Evolutionary conservation across 1,284 basidiomycete species (phyloP).

Genomic region (Heterobasidion occidentale): DNA sequence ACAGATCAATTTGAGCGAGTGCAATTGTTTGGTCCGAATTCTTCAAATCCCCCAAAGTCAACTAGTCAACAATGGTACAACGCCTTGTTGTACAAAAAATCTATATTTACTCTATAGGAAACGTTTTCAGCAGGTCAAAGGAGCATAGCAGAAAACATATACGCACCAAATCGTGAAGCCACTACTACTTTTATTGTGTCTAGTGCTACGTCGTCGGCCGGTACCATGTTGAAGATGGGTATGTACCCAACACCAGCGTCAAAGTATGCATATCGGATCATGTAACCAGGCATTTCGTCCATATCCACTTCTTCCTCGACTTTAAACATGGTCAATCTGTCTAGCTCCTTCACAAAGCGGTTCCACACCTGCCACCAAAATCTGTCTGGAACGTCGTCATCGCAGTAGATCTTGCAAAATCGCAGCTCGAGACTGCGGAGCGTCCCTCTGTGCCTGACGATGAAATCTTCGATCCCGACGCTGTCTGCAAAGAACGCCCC

Average conservation of each 20-base stretch:
- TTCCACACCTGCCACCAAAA: background rate
- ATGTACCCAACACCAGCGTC: background rate
- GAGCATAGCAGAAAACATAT: background rate
- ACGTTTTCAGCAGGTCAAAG: too few relatives aligned
- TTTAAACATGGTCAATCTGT: background rate
- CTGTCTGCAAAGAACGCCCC: constrained; percentile 12
- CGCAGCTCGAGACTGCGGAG: background rate
- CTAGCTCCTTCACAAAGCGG: background rate
- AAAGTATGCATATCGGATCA: background rate
- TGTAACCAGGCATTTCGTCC: background rate
- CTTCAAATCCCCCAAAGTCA: too few relatives aligned
- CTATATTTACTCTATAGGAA: too few relatives aligned
- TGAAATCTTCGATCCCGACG: constrained; percentile 13
- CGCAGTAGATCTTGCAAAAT: background rate
- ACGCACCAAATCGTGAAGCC: background rate
- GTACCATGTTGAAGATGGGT: background rate
- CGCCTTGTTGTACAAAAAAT: too few relatives aligned
- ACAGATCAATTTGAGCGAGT: too few relatives aligned
- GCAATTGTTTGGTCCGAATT: too few relatives aligned
- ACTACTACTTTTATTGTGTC: background rate
- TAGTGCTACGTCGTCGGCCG: background rate
- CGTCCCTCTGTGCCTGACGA: constrained; percentile 9
- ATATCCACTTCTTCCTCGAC: background rate
- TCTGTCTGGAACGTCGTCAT: background rate
- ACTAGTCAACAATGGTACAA: too few relatives aligned